Conservation (phyloP, 2,329 filamentous ascomycete species). For the Claviceps sp. region DNA sequence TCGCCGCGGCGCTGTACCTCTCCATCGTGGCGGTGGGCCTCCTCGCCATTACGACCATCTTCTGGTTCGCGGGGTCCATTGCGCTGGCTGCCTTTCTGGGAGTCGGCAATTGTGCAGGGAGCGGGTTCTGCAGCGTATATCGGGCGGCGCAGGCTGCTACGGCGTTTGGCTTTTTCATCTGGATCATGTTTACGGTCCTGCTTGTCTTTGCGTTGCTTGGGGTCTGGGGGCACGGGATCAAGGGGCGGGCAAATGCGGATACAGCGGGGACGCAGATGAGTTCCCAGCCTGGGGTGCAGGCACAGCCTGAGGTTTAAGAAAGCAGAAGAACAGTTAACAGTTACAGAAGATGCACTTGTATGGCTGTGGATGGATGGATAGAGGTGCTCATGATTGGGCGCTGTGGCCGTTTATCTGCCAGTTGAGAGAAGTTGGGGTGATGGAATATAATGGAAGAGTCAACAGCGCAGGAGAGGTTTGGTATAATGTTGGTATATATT, state of each 20-base stretch:
- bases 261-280: constrained; percentile 8
- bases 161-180: constrained; percentile 54
- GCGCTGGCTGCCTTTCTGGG: constrained; percentile 56
- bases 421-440: not conserved
- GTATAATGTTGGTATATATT: not conserved
- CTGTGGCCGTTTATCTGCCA: not conserved
- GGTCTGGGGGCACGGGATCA: constrained; percentile 17
- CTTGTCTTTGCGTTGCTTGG: constrained; percentile 33
- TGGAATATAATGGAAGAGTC: not conserved
- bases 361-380: not conserved
- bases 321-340: too few relatives aligned
- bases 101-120: constrained; percentile 37
- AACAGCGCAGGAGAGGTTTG: not conserved
- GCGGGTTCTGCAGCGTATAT: constrained; percentile 33
- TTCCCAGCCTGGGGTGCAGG: constrained; percentile 7
- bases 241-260: constrained; percentile 17
- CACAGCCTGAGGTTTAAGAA: constrained; percentile 2
- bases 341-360: too few relatives aligned
- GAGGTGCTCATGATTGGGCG: not conserved
- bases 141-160: constrained; percentile 47
- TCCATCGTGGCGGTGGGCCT: constrained; percentile 51
- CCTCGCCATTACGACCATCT: constrained; percentile 63
- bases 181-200: constrained; percentile 35
- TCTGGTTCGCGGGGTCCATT: constrained; percentile 83
- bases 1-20: constrained; percentile 47